These are phyloP conservation scores for Fusarium secorum DNA, from an alignment of 2,329 filamentous ascomycete genomes.

Conservation along the genomic window DNA sequence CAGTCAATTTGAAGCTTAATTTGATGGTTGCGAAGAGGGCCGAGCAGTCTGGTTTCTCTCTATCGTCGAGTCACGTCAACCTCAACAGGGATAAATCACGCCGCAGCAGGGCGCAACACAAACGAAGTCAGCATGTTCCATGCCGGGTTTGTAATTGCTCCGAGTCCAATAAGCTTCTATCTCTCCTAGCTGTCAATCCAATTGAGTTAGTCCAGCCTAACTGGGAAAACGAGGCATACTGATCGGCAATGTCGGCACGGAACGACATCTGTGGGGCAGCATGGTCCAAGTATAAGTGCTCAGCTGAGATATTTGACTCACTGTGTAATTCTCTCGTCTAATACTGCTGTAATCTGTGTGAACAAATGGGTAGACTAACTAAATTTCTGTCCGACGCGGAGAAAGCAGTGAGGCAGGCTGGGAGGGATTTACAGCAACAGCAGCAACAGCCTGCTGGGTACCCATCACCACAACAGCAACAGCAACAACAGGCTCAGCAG, in stretches of 20 bases:
- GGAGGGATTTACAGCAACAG: not conserved
- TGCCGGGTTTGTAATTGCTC: not conserved
- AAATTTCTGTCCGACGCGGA: not conserved
- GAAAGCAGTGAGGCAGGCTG: not conserved
- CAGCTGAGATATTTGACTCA: not conserved
- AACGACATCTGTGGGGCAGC: not conserved
- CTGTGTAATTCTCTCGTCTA: fast-evolving
- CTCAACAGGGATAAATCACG: not conserved
- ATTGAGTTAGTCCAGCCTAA: not conserved
- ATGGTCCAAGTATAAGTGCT: not conserved
- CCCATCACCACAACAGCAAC: not conserved
- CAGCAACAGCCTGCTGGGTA: not conserved
- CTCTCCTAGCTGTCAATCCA: not conserved
- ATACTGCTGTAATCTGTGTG: no score
- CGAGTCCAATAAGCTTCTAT: not conserved
- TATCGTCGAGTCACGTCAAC: not conserved
- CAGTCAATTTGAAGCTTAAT: no score
- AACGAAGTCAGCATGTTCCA: not conserved
- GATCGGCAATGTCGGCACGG: not conserved
- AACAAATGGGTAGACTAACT: not conserved
- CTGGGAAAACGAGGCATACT: not conserved
- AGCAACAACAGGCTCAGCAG: not conserved
- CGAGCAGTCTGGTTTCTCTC: fast-evolving
- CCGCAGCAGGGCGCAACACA: not conserved
- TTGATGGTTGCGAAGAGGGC: not conserved